phyloP scores from a whole-genome alignment of 2,329 filamentous ascomycete genomes.

The Aureobasidium mangrovei region DNA sequence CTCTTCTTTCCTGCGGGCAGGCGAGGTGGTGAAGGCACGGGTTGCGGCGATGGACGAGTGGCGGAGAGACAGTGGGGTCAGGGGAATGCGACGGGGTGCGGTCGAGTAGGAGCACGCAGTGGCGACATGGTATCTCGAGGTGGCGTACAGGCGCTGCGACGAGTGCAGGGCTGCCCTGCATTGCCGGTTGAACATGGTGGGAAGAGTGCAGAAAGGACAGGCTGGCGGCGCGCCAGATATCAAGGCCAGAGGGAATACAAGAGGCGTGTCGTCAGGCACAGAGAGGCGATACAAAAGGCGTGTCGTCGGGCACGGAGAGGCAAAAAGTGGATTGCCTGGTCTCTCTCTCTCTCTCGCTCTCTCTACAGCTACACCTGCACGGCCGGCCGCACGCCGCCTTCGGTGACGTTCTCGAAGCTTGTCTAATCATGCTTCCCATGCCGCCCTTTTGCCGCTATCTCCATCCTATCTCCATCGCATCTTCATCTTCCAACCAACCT shows the following conservation, averaged over 20 bases:
- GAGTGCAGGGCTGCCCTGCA: constrained; percentile 48
- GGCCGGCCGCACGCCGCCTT: background rate
- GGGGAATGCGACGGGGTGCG: constrained; percentile 14
- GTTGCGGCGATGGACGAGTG: constrained; percentile 20
- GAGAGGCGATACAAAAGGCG: no score
- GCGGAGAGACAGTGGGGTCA: constrained; percentile 18
- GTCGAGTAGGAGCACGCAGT: constrained; percentile 13
- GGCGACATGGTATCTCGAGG: constrained; percentile 20
- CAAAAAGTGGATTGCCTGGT: no score
- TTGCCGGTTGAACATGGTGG: constrained; percentile 40
- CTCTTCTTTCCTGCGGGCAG: constrained; percentile 48
- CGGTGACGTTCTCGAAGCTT: constrained; percentile 32
- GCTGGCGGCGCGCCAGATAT: background rate
- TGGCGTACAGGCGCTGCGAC: constrained; percentile 23
- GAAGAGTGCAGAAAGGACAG: constrained; percentile 4
- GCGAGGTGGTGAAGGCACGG: constrained; percentile 33
- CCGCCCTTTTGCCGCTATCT: background rate
- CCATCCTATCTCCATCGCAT: constrained; percentile 2
- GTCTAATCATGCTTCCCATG: constrained; percentile 29
- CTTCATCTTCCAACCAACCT: background rate
- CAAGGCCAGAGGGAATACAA: background rate
- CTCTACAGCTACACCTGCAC: background rate
- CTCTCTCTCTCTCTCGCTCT: background rate
- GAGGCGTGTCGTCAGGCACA: no score
- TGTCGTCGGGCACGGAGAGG: no score